These are phyloP conservation scores for Carex kokanica DNA, from an alignment of 176 grass and related monocot genomes.

Conservation along the genomic window DNA sequence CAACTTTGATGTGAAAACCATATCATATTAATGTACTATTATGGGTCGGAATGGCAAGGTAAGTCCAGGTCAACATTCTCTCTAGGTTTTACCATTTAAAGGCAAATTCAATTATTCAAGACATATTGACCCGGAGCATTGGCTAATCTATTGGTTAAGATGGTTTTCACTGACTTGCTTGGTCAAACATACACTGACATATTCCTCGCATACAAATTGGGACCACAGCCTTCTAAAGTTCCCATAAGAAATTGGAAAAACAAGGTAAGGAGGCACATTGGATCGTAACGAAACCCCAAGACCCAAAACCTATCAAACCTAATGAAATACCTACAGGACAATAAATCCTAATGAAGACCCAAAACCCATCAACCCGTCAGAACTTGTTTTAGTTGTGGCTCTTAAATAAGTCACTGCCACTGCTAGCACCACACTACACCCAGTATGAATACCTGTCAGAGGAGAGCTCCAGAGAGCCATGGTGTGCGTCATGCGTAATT, in stretches of 20 bases:
- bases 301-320: background rate
- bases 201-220: background rate
- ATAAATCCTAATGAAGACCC: no score
- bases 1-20: background rate
- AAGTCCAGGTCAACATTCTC: background rate
- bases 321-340: no score
- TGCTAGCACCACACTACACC: background rate
- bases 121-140: background rate
- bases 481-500: constrained; percentile 52
- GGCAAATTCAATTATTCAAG: background rate
- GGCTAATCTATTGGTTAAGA: background rate
- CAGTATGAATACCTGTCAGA: constrained; percentile 37
- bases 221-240: background rate
- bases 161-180: background rate
- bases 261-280: no score
- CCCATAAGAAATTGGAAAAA: background rate
- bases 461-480: constrained; percentile 44
- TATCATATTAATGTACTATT: background rate
- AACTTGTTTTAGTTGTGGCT: background rate
- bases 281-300: background rate
- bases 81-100: background rate
- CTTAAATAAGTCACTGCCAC: background rate
- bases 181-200: background rate
- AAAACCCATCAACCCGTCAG: background rate
- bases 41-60: background rate